phyloP scores from a whole-genome alignment of 495 filamentous ascomycete species.

The Podospora fimiseda region DNA sequence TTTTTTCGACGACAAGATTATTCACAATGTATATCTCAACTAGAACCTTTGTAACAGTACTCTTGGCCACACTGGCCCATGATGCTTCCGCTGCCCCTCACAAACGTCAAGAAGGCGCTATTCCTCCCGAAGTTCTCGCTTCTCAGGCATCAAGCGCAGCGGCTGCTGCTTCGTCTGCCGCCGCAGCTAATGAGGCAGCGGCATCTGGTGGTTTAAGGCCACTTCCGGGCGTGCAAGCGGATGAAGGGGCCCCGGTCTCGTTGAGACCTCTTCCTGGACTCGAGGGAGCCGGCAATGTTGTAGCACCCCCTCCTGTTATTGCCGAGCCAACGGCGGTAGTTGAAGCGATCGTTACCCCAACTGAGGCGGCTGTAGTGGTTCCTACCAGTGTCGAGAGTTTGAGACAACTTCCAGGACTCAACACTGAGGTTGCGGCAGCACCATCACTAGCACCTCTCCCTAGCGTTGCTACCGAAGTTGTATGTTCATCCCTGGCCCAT shows the following conservation, averaged over 20 bases:
- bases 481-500: too few species aligned
- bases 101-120: background rate
- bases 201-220: constrained; percentile 13
- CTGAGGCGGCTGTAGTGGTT: background rate
- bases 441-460: background rate
- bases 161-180: constrained; percentile 12
- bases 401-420: background rate
- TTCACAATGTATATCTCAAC: constrained; percentile 25
- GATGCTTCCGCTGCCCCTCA: constrained; percentile 16
- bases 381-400: background rate
- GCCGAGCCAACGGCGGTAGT: background rate
- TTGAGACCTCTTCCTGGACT: constrained; percentile 21
- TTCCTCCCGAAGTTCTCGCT: constrained; percentile 12
- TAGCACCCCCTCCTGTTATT: background rate
- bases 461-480: background rate
- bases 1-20: too few species aligned
- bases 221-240: constrained; percentile 18
- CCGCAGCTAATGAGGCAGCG: constrained; percentile 10
- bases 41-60: constrained; percentile 15
- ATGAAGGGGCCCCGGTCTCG: constrained; percentile 1
- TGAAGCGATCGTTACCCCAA: background rate
- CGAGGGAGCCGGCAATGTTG: background rate
- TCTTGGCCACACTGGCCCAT: constrained; percentile 22
- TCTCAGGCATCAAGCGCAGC: constrained; percentile 11
- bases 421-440: background rate